Base-by-base conservation (phyloP, 768 basidiomycete genomes). In the Termitomyces sp. region DNA sequence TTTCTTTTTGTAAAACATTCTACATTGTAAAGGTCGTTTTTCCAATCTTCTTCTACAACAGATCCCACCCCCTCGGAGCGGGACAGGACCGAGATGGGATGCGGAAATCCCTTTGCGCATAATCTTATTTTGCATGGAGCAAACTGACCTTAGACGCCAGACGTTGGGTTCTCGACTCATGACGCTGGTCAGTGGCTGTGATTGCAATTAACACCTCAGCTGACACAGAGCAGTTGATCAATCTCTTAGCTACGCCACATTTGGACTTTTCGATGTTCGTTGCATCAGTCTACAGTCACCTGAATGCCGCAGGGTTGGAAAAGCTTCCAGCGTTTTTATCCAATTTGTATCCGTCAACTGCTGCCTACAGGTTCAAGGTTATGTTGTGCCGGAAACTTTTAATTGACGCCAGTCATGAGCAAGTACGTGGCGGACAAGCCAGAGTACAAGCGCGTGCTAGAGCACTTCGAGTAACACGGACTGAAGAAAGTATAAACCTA, bases 21-120 rank as follows among this genome's bases (percentile, higher is more conserved):
- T 15, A 48, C 17, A 33, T 23, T 2, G 4, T 17, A 26, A 46
- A 64, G 63, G 62, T 55, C 60, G 60, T 49, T 74, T 78, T 60
- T 86, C 85, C 0, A 73, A 76, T 5, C 72, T 86, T 26, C 72
- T 88, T 43, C 67, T 87, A 28, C 71, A 73, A 21, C 85, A 87
- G 66, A 78, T 89, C 14, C 83, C 85, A 26, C 73, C 74, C 6
- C 76, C 83, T 11, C 77, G 80, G 55, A 69, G 73, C 41, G 77
- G 74, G 21, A 63, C 67, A 23, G 75, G 74, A 28, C 68, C 76
- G 6, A 77, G 84, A 63, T 86, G 84, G 79, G 85, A 87, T 30
- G 71, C 75, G 15, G 75, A 76, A 31, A 69, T 68, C 21, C 78
- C 82, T 1, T 66, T 87, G 17, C 77, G 82, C 50, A 73, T 85